phyloP scores from a whole-genome alignment of 1,139 yeast species.

The Suhomyces bokatorum region DNA sequence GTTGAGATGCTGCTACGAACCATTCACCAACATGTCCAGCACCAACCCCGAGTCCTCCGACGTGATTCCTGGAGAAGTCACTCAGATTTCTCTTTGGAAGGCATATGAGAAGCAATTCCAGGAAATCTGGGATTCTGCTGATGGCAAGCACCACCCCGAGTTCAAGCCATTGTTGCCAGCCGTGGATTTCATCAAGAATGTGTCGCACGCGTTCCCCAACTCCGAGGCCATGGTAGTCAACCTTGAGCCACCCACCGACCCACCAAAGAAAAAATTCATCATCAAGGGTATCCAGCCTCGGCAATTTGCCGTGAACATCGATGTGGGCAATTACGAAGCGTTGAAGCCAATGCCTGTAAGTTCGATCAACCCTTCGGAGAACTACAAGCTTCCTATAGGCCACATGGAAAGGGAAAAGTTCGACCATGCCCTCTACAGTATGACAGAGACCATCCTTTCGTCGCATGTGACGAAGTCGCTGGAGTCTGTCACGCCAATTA shows the following conservation, averaged over 20 bases:
- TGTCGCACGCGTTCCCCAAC: conserved; percentile 84
- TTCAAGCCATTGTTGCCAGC: conserved; percentile 79
- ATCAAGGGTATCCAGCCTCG: conserved; percentile 77
- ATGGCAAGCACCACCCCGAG: conserved; percentile 39
- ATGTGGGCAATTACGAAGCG: conserved; percentile 49
- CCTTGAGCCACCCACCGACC: conserved; percentile 47
- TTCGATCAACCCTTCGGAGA: conserved; percentile 16
- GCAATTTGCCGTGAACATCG: conserved; percentile 46
- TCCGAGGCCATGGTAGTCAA: conserved; percentile 91
- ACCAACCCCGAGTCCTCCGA: conserved; percentile 19
- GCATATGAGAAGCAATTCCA: conserved; percentile 85
- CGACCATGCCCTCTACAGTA: conserved; percentile 27
- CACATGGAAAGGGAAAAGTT: conserved; percentile 40
- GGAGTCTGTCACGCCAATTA: conserved; percentile 25
- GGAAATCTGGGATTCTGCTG: conserved; percentile 32
- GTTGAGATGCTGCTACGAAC: conserved; percentile 91
- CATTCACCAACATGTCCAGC: conserved; percentile 37
- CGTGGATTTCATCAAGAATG: conserved; percentile 94
- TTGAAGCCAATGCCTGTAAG: conserved; percentile 24
- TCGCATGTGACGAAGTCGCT: conserved; percentile 23
- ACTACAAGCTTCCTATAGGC: conserved; percentile 35
- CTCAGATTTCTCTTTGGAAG: conserved; percentile 95
- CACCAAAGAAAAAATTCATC: conserved; percentile 72
- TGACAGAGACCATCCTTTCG: conserved; percentile 27
- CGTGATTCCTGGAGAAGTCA: conserved; percentile 68